Evolutionary conservation across 2,329 filamentous ascomycete genomes (phyloP), one percentile per base, ranked within the genome.

Genomic region (Knoxdaviesia proteae): DNA sequence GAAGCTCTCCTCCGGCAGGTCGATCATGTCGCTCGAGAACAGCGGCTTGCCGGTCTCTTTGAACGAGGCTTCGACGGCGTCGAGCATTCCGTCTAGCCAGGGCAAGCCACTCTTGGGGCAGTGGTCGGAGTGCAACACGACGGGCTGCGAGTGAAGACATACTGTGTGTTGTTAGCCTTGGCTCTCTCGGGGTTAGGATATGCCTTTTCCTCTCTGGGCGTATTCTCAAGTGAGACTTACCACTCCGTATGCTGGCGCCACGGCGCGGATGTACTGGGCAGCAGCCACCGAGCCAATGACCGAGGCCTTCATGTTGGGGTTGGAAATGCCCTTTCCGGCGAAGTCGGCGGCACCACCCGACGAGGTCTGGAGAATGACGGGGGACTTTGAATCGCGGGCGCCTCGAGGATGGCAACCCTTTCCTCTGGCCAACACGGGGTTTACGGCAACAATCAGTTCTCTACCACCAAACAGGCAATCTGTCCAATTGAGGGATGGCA

Each of bases 81-180:
- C 86, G 53, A 96, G 65, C 78, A 94, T 87, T 60, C 87, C 87
- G 58, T 94, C 87, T 60, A 96, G 70, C 88, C 88, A 96, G 48
- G 90, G 90, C 45, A 96, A 78, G 46, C 96, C 84, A 79, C 96
- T 96, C 82, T 96, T 96, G 60, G 90, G 88, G 67, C 88, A 94
- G 72, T 96, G 90, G 63, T 98, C 90, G 59, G 88, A 92, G 76
- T 94, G 87, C 47, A 96, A 77, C 54, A 96, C 70, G 53, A 94
- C 84, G 56, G 88, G 88, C 42, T 44, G 20, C 20, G 20, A 40
- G 32, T 39, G 5, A 7, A 30, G 7, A 6, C 5, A 6, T 30
- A 5, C 3, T n/a, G 6, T 9, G 36, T 20, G 29, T 38, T 38
- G 4, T 40, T 33, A 20, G 10, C 10, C 5, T 9, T 7, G 33